Evolutionary conservation across 2,329 filamentous ascomycete genomes (phyloP), one percentile per base, ranked within the genome.

Genomic region (Colletotrichum tamarilloi): DNA sequence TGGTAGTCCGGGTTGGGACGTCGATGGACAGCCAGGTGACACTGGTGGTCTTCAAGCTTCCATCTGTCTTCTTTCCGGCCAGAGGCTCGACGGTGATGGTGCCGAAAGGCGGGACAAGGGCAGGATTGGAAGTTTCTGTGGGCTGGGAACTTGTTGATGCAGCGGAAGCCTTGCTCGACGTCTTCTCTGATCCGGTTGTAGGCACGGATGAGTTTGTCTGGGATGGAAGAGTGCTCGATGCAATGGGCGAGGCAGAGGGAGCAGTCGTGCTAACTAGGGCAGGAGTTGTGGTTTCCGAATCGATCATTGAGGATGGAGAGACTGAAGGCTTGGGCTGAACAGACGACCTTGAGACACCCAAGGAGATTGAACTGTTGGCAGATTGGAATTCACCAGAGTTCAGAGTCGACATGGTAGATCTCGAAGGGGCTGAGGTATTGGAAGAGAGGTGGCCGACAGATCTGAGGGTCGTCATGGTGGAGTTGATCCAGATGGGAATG

Each of bases 11-110:
- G 4, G 55, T 24, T 35, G 62, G 57, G 1, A 70, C 42, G 46
- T 70, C 60, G n/a, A 70, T 73, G 3, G 71, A 73, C 19, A 73
- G 62, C 71, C 71, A 73, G 22, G 67, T 73, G 1, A 73, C 62
- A 5, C 56, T 73, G 3, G 71, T 70, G 19, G 67, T 66, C 28
- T 19, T 60, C 32, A 55, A 69, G 19, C 16, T 60, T 16, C 70
- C 70, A 30, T 65, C 66, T 16, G 22, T 3, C 22, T 58, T 46
- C n/a, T 62, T 73, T 5, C 62, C 67, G 22, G 62, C 66, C 4
- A 73, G 32, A 24, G 67, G 67, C 56, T 62, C 35, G 12, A 73
- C 55, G 1, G 62, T 73, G 24, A 60, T 70, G 12, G n/a, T 67
- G 2, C 63, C 63, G 9, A 35, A 64, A 30, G 26, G 52, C 6